Base-by-base conservation (phyloP, 129 eudicot genomes). In the Escallonia herrerae region DNA sequence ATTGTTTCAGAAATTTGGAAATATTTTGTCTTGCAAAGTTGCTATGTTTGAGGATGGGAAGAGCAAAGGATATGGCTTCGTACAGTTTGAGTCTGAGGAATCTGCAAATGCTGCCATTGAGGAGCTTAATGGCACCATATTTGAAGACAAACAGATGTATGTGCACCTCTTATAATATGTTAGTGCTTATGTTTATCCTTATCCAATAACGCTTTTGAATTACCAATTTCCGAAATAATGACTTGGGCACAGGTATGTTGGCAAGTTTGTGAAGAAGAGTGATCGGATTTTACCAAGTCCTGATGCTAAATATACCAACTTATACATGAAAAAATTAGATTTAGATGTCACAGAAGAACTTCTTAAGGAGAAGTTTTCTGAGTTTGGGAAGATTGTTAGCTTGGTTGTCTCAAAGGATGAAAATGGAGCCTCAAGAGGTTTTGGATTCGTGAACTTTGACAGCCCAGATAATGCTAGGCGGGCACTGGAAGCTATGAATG, bases 1-100 rank as follows among this genome's bases (percentile, higher is more conserved):
- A 49, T 43, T 86, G 77, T 88, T 93, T 74, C 77, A 75, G 72
- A 62, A 63, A 46, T 88, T 81, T 82, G 98, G 98, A 47, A 77
- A 77, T 51, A 76, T 93, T 14, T 69, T 86, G 74, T 93, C 98
- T 39, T 83, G 90, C 64, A 93, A 93, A 83, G 95, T 91, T 60
- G 90, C 60, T 43, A 80, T 82, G 43, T 65, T 70, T 71, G 95
- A 83, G 70, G 89, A 88, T 53, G 84, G 87, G 12, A 85, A 78
- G 81, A 88, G 95, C 72, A 93, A 77, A 77, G 98, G 95, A 56
- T 83, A 83, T 65, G 98, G 98, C 10, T 93, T 88, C 72, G 86
- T 93, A 47, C 98, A 93, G 73, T 93, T 88, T 77, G 95, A 77
- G 55, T 62, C 83, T 4, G 96, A 85, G 68, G 87, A 76, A 61